Evolutionary conservation across 306 rosid species (phyloP), one percentile per base, ranked within the genome.

Genomic region (Ziziphus jujuba): DNA sequence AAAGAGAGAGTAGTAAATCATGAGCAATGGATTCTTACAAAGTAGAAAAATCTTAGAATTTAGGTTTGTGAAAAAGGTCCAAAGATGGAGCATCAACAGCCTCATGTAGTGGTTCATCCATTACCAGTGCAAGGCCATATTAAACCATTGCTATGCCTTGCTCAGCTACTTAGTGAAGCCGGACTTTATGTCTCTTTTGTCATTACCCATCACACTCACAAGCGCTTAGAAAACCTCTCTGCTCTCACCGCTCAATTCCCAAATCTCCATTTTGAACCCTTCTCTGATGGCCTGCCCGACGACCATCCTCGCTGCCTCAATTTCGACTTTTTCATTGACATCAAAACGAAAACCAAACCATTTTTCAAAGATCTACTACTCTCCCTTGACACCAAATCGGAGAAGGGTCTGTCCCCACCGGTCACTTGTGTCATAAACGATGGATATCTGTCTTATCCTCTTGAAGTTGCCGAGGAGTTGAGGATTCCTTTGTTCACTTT

Each of bases 271-370:
- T 69, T 75, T 43, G 23, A 2, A 10, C 22, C 80, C 65, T 69
- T 69, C 61, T 55, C 47, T 36, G 75, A 75, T 4, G 71, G 80
- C n/a, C 66, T 69, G 35, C 71, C 80, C 0, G 45, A 58, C 1
- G 67, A 47, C 13, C 66, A 75, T 22, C 75, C 71, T 14, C 60
- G 71, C 2, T 9, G 56, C 16, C 6, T 52, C 2, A 1, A n/a
- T 19, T 4, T n/a, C 58, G 5, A 50, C 16, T 22, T 48, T 34
- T 16, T 50, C 22, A 5, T 15, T 3, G 22, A 7, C 17, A 50
- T 50, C 22, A 50, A 50, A 19, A 50, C 20, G 2, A 20, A 20
- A 50, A 20, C 55, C 17, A 50, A 50, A 17, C 55, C 55, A 5
- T 10, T 14, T 19, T 50, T 50, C 22, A 50, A 50, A 20, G 55